Conservation (phyloP, 176 grass and related monocot genomes). For the Melocanna baccifera region DNA sequence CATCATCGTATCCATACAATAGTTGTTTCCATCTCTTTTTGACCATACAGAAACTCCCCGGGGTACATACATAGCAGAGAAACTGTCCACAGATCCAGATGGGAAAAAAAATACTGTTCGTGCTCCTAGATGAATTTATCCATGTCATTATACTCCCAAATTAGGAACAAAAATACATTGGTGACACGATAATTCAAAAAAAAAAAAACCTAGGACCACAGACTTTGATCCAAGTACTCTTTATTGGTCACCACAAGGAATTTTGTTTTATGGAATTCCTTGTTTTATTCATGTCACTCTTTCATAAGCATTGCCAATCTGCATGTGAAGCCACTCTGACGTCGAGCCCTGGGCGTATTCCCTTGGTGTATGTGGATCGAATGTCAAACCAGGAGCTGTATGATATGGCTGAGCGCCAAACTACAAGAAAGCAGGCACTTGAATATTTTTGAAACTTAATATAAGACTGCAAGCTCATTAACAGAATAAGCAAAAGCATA, state of each 20-base stretch:
- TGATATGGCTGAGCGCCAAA: conserved; percentile 44
- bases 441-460: not conserved
- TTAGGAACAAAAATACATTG: conserved; percentile 40
- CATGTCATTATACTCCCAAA: conserved; percentile 43
- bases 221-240: conserved; percentile 25
- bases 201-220: conserved; percentile 23
- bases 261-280: not conserved
- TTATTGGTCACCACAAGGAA: conserved; percentile 26
- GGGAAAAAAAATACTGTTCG: not conserved
- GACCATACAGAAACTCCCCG: not conserved
- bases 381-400: conserved; percentile 39
- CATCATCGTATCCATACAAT: not conserved
- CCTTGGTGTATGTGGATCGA: conserved; percentile 55
- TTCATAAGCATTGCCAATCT: conserved; percentile 66
- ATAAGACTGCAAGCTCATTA: not conserved
- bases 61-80: not conserved
- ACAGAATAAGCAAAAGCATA: not conserved
- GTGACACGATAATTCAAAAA: conserved; percentile 29
- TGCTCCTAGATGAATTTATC: conserved; percentile 25
- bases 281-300: conserved; percentile 55
- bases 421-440: conserved; percentile 36
- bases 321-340: conserved; percentile 81
- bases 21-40: not conserved
- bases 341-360: conserved; percentile 45
- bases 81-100: not conserved